Base-by-base conservation (phyloP, 2,329 filamentous ascomycete genomes). In the Penicillium glabrum region DNA sequence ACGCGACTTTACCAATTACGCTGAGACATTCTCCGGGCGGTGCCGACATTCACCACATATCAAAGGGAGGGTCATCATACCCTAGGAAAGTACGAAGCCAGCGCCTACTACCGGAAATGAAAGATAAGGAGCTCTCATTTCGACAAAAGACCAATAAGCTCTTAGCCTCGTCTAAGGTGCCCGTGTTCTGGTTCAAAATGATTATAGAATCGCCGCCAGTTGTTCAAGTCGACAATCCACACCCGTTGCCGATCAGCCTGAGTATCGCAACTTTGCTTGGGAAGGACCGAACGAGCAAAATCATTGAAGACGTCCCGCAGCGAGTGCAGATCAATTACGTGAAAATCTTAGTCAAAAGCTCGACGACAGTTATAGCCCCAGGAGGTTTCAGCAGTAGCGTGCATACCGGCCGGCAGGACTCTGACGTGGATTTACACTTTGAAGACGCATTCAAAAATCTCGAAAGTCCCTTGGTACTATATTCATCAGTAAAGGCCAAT, bases 81-180 rank as follows among this genome's bases (percentile, higher is more conserved):
- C 31, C 31, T 19, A n/a, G 9, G 23, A 47, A 47, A 26, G 9
- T 73, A 63, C 1, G 59, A 37, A 68, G 65, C 3, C 63, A 71
- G 16, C 69, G 67, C 5, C 59, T 79, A 0, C 33, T 72, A 0
- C 75, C 75, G 0, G 72, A 67, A 0, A 69, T 69, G 63, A 64
- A 68, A 19, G 29, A 65, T 4, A 63, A 43, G 0, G 64, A 72
- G 7, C 47, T 77, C 11, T 67, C 68, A 0, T 64, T 78, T 31
- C 69, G 61, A 16, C 70, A 76, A 47, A 76, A 68, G 53, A 66
- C 69, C 0, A 69, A 67, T 11, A 68, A 69, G 29, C 50, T 75
- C 3, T 70, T 78, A 4, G 60, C 60, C 0, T 68, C 68, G 1
- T 69, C 72, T 10, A 73, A 67, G 11, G 66, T 73, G 1, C 77